phyloP scores from a whole-genome alignment of 495 filamentous ascomycete species.

The Trichoderma virens region DNA sequence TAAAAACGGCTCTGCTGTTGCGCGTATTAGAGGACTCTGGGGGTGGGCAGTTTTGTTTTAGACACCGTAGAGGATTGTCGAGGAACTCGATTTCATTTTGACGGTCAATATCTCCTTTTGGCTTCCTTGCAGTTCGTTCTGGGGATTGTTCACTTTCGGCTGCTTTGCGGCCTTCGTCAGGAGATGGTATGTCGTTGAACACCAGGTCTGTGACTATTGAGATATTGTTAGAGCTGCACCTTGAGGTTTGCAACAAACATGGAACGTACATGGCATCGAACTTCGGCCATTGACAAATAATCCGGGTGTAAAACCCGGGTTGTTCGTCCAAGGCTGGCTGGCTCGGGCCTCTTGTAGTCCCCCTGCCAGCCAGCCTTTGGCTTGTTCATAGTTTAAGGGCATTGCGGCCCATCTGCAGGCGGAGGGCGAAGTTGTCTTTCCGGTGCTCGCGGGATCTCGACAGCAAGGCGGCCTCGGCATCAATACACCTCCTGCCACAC shows the following conservation, averaged over 20 bases:
- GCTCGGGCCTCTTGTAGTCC: no score
- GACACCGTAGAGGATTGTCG: not conserved
- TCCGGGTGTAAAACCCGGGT: slow-evolving; percentile 45
- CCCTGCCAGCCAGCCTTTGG: no score
- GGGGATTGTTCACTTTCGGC: not conserved
- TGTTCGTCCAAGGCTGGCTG: no score
- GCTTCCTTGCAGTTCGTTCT: not conserved
- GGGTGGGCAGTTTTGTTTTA: not conserved
- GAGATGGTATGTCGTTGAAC: slow-evolving; percentile 63
- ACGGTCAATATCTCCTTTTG: slow-evolving; percentile 14
- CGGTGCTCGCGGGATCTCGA: no score
- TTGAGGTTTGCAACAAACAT: not conserved
- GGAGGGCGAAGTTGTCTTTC: no score
- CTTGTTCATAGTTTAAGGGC: no score
- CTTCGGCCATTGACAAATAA: slow-evolving; percentile 65
- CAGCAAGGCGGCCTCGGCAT: no score
- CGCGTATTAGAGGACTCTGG: not conserved
- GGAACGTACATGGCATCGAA: slow-evolving; percentile 39
- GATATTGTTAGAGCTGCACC: not conserved
- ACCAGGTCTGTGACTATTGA: slow-evolving; percentile 52
- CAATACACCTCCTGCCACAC: no score
- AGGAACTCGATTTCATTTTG: not conserved
- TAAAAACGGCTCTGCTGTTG: not conserved
- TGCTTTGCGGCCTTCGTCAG: slow-evolving; percentile 23
- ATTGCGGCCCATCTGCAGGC: no score